Evolutionary conservation across 2,329 filamentous ascomycete species (phyloP), one percentile per base, ranked within the genome.

Genomic region (Botrytis byssoidea): DNA sequence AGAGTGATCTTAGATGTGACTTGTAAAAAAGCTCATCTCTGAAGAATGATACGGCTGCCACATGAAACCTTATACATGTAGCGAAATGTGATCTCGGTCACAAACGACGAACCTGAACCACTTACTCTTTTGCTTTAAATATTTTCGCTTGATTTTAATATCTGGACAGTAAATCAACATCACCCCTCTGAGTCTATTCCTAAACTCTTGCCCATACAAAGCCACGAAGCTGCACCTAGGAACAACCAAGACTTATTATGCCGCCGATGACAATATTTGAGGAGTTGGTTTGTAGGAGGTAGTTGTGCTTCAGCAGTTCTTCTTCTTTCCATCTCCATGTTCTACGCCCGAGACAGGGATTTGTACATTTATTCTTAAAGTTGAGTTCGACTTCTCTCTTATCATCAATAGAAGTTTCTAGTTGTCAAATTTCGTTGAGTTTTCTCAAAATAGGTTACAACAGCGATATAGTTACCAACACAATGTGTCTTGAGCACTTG

Each of bases 261-360:
- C 20, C 25, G 32, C 18, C 10, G 20, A 37, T 37, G 29, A 3
- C 9, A 22, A 60, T 25, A 22, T 12, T 6, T 60, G 57, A 60
- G 9, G 57, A 60, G 1, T 37, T 60, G 4, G 4, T 35, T 2
- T 37, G 29, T 37, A 6, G 32, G 20, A 25, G 12, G 32, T 4
- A 25, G 8, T 22, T 22, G 18, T 12, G 18, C 6, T 60, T 35
- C 4, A 6, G 18, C 4, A 2, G 20, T 1, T 3, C 4, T n/a
- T n/a, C 9, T 60, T 60, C 14, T 6, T 12, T 14, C 37, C 3
- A 2, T 60, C 32, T 25, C 1, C 51, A 29, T n/a, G 18, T 7
- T 18, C 18, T 32, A 14, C 1, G 32, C 1, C 29, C 2, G 37
- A 37, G 4, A 7, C 4, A 0, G 1, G 32, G 3, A 37, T 14